A percentile compares a stretch with the other conserved stretches of the same genome.
These are phyloP conservation scores for Nemania sp. DNA, from an alignment of 2,329 filamentous ascomycete species.

Conservation along the genomic window DNA sequence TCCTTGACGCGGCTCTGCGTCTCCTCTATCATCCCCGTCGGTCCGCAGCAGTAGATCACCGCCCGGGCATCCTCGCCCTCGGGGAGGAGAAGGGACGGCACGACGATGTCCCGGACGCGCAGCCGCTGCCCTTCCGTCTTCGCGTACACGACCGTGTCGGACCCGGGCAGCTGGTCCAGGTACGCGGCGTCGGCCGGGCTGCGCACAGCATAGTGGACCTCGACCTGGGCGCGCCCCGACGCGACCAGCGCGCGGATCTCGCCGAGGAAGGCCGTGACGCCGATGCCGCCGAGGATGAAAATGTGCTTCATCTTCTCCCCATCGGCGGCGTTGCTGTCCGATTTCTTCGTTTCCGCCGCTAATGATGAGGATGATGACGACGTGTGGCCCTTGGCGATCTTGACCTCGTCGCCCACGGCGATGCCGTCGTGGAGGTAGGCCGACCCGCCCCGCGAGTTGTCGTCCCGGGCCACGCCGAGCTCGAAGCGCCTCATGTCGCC, in stretches of 20 bases:
- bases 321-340: not conserved
- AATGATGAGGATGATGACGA: too few relatives aligned
- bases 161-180: conserved; percentile 32
- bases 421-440: conserved; percentile 58
- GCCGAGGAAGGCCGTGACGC: conserved; percentile 38
- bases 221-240: conserved; percentile 27
- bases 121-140: conserved; percentile 36
- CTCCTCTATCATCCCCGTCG: conserved; percentile 32
- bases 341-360: conserved; percentile 8
- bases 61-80: conserved; percentile 31
- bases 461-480: conserved; percentile 62
- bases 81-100: conserved; percentile 28
- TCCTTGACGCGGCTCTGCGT: conserved; percentile 29
- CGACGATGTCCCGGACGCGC: conserved; percentile 46
- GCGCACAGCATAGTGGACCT: conserved; percentile 41
- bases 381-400: conserved; percentile 44
- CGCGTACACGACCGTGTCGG: conserved; percentile 35
- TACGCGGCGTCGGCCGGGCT: conserved; percentile 38
- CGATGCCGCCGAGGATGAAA: conserved; percentile 41
- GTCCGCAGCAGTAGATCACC: conserved; percentile 43
- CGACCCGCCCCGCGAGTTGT: conserved; percentile 62
- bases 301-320: conserved; percentile 35
- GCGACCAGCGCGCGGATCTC: conserved; percentile 32
- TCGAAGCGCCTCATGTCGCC: conserved; percentile 56
- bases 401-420: conserved; percentile 55